A percentile compares a stretch with the other conserved stretches of the same genome.
Evolutionary conservation across 805 yeast genomes (phyloP).

Genomic region (Candida qinlingensis): DNA sequence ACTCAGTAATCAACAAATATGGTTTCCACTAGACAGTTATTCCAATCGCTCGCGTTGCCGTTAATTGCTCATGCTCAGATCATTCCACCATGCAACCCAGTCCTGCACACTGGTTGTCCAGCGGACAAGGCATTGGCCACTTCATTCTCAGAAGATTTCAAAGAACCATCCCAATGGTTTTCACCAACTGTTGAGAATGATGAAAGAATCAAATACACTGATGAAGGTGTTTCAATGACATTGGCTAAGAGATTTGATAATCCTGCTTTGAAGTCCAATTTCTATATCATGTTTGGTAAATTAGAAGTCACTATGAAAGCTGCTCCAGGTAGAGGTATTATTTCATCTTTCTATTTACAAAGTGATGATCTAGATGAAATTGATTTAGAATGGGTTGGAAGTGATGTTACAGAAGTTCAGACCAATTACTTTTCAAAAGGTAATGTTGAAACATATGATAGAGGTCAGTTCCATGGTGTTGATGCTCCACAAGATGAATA

Average conservation of each 20-base stretch:
- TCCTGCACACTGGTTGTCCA: conserved; percentile 32
- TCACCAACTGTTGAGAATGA: conserved; percentile 29
- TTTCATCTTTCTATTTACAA: conserved; percentile 77
- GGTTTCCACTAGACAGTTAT: not conserved
- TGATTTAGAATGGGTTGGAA: conserved; percentile 84
- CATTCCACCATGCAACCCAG: conserved; percentile 39
- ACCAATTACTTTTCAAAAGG: conserved; percentile 82
- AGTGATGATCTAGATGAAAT: conserved; percentile 86
- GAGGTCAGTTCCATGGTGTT: conserved; percentile 69
- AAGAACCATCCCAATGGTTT: conserved; percentile 39
- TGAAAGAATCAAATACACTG: conserved; percentile 37
- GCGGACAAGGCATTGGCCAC: conserved; percentile 61
- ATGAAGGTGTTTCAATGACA: conserved; percentile 59
- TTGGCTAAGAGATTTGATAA: conserved; percentile 63
- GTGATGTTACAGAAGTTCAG: conserved; percentile 69
- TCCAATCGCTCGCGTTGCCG: not conserved
- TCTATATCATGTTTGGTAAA: conserved; percentile 85
- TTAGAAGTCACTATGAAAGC: conserved; percentile 68
- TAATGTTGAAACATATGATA: conserved; percentile 65
- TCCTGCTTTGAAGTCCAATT: conserved; percentile 72
- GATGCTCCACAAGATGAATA: conserved; percentile 49
- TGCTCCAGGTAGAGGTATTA: conserved; percentile 73
- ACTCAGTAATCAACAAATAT: not conserved
- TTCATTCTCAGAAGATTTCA: conserved; percentile 48
- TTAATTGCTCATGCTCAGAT: conserved; percentile 10